Evolutionary conservation across 192 early-diverging fungal genomes (phyloP).

Genomic region (Coemansia sp.): DNA sequence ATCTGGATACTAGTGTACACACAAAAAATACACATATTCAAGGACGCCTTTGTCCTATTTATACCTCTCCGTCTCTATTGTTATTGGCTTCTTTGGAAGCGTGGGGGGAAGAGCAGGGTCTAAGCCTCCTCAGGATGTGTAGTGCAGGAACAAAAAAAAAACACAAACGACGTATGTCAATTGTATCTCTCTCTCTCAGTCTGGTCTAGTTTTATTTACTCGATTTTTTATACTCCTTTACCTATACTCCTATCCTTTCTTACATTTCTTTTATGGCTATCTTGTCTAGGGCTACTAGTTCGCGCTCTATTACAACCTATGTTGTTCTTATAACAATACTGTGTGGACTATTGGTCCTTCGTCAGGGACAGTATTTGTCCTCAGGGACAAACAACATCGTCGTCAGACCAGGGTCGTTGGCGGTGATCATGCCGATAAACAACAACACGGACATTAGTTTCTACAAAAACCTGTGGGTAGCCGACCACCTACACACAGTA

Average conservation of each 20-base stretch:
- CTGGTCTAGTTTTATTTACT: not conserved
- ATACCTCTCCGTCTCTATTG: not conserved
- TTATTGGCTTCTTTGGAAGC: not conserved
- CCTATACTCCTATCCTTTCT: not conserved
- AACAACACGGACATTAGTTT: conserved; percentile 31
- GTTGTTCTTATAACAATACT: not conserved
- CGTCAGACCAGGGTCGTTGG: not conserved
- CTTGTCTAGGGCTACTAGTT: not conserved
- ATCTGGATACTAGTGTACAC: no score
- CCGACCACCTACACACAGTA: conserved; percentile 26
- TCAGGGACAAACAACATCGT: not conserved
- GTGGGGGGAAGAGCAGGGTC: not conserved
- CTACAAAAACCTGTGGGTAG: conserved; percentile 35
- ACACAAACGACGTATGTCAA: not conserved
- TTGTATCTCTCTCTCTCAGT: not conserved
- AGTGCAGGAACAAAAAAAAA: not conserved
- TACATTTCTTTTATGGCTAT: not conserved
- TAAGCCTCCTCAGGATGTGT: not conserved
- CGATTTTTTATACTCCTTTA: not conserved
- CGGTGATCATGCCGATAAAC: conserved; percentile 31
- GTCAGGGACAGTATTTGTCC: not conserved
- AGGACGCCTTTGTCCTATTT: not conserved
- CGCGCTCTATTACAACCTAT: not conserved
- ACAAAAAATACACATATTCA: no score
- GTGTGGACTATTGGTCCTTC: not conserved